Conservation (phyloP, 768 basidiomycete genomes). For the Steccherinum ochraceum region DNA sequence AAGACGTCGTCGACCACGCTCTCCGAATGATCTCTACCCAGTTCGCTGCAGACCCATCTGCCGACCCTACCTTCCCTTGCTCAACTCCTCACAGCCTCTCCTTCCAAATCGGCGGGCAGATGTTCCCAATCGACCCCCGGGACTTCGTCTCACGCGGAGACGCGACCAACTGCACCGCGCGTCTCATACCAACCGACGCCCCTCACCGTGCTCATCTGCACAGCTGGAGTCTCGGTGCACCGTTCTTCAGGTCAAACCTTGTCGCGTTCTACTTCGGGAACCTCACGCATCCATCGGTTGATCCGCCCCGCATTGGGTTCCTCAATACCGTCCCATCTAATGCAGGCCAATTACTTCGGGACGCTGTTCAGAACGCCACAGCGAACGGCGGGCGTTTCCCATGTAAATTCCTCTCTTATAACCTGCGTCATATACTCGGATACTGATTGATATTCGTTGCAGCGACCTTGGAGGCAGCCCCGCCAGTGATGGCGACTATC, state of each 20-base stretch:
- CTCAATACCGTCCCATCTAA: constrained; percentile 62
- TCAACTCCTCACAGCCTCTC: constrained; percentile 51
- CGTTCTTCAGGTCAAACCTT: constrained; percentile 73
- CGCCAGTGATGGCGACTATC: no score
- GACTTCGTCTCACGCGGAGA: constrained; percentile 47
- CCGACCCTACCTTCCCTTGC: constrained; percentile 43
- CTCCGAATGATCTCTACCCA: constrained; percentile 30
- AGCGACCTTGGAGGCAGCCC: no score
- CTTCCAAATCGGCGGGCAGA: constrained; percentile 63
- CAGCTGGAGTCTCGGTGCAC: constrained; percentile 73
- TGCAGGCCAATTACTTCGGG: constrained; percentile 35
- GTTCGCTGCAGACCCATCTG: constrained; percentile 13
- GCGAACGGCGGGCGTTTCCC: constrained; percentile 17
- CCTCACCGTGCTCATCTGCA: constrained; percentile 56
- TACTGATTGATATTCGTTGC: no score
- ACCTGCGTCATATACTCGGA: no score
- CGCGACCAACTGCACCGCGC: constrained; percentile 39
- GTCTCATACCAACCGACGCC: constrained; percentile 55
- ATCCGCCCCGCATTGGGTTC: constrained; percentile 67
- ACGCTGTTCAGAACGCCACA: constrained; percentile 28
- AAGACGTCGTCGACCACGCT: constrained; percentile 53
- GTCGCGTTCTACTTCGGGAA: constrained; percentile 75
- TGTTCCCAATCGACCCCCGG: constrained; percentile 73
- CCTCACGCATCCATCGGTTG: constrained; percentile 57
- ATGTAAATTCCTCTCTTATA: no score